A percentile compares a stretch with the other conserved stretches of the same genome.
Evolutionary conservation across 176 grass and related monocot genomes (phyloP).

Genomic region (Zoysia japonica): DNA sequence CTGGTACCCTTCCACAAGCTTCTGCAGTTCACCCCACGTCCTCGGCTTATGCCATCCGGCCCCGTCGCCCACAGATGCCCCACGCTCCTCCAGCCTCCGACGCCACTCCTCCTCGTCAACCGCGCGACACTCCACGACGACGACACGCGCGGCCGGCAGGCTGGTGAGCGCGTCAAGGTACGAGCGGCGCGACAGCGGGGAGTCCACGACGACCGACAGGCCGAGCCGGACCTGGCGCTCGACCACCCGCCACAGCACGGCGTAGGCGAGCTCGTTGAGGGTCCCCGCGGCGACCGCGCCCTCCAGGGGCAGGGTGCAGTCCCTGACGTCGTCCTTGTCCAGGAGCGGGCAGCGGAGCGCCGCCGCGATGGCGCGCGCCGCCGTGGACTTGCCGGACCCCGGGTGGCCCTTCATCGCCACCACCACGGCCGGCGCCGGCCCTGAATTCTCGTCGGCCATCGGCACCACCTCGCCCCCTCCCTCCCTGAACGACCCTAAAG

Average conservation of each 20-base stretch:
- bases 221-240: slow-evolving; percentile 64
- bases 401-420: slow-evolving; percentile 94
- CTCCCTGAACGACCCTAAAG: not conserved
- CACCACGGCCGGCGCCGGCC: slow-evolving; percentile 25
- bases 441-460: slow-evolving; percentile 33
- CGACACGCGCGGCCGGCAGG: slow-evolving; percentile 29
- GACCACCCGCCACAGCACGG: slow-evolving; percentile 57
- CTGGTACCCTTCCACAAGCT: slow-evolving; percentile 60
- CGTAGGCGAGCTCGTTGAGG: slow-evolving; percentile 83
- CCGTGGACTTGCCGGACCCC: slow-evolving; percentile 84
- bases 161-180: slow-evolving; percentile 56
- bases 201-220: slow-evolving; percentile 69
- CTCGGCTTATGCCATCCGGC: slow-evolving; percentile 72
- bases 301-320: slow-evolving; percentile 74
- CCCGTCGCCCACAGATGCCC: not conserved
- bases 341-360: slow-evolving; percentile 62
- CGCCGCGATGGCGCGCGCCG: slow-evolving; percentile 53
- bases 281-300: not conserved
- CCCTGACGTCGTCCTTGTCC: slow-evolving; percentile 92
- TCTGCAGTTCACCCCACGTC: slow-evolving; percentile 63
- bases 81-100: slow-evolving; percentile 61
- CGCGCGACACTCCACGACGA: slow-evolving; percentile 69
- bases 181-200: slow-evolving; percentile 56
- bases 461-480: not conserved
- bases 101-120: slow-evolving; percentile 56